These are phyloP conservation scores for Chytriomyces hyalinus DNA, from an alignment of 192 early-diverging fungal genomes.

Conservation along the genomic window DNA sequence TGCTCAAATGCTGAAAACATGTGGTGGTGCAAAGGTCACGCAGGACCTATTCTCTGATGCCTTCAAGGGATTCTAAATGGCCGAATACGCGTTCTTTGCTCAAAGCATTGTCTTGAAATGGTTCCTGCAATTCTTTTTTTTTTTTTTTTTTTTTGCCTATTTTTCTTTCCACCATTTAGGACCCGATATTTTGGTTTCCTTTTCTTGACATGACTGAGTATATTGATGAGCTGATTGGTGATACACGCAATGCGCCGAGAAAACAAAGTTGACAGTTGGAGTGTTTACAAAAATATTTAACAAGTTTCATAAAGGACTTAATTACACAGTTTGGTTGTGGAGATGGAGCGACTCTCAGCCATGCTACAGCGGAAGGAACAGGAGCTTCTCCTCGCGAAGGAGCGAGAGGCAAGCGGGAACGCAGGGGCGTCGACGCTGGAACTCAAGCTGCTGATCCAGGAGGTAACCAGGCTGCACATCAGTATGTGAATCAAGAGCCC, in stretches of 20 bases:
- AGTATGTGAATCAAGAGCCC: no score
- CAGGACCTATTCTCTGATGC: constrained; percentile 26
- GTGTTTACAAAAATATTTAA: no score
- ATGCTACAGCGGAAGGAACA: constrained; percentile 25
- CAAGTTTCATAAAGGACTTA: no score
- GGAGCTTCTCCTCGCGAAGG: constrained; percentile 13
- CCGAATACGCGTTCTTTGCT: not conserved
- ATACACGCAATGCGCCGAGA: no score
- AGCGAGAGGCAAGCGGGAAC: constrained; percentile 4
- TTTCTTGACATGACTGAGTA: no score
- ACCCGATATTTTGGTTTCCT: no score
- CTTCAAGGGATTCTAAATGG: constrained; percentile 24
- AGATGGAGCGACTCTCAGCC: constrained; percentile 29
- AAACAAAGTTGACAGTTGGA: no score
- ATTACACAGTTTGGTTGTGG: not conserved
- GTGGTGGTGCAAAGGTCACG: constrained; percentile 7
- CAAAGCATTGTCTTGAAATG: no score
- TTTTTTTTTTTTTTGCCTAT: no score
- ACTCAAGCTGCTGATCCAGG: constrained; percentile 26
- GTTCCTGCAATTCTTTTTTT: no score
- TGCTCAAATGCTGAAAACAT: constrained; percentile 35
- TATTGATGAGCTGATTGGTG: no score
- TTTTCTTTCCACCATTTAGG: no score
- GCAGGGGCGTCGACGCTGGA: constrained; percentile 14
- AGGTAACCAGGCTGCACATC: not conserved